Evolutionary conservation across 345 rosid species (phyloP).

Genomic region (Sonneratia caseolaris): DNA sequence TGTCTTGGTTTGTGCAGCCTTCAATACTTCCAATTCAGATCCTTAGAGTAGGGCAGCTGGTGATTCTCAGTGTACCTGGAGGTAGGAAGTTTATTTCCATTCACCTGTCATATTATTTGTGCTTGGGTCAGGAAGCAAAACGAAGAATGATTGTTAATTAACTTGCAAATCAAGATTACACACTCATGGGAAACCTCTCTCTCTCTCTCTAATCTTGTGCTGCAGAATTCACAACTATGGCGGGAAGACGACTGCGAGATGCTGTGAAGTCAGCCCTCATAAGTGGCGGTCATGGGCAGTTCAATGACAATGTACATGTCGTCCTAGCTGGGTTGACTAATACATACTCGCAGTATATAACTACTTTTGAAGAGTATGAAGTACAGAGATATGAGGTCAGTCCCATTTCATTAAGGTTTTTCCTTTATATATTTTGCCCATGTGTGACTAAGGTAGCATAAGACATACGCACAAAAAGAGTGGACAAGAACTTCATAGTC

Average conservation of each 20-base stretch:
- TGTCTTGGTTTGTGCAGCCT: conserved; percentile 52
- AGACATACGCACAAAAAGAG: not conserved
- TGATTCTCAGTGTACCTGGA: conserved; percentile 91
- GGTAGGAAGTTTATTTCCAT: conserved; percentile 29
- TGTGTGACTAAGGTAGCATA: not conserved
- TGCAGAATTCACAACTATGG: conserved; percentile 97
- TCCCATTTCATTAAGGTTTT: conserved; percentile 5
- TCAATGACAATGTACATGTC: conserved; percentile 44
- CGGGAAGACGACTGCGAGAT: conserved; percentile 98
- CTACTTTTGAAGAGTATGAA: conserved; percentile 90
- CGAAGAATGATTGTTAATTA: not conserved
- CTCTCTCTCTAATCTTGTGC: not conserved
- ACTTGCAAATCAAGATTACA: not conserved
- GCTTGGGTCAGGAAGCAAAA: not conserved
- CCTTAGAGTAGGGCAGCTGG: conserved; percentile 77
- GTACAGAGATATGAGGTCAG: conserved; percentile 93
- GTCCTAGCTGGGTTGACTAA: conserved; percentile 92
- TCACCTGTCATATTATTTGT: not conserved
- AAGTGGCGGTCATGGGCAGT: conserved; percentile 36
- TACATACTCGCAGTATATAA: conserved; percentile 83
- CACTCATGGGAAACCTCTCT: not conserved
- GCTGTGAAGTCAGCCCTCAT: conserved; percentile 67
- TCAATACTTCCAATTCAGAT: conserved; percentile 91
- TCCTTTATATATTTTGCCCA: not conserved
- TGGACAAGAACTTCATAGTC: not conserved